phyloP scores from a whole-genome alignment of 2,329 filamentous ascomycete genomes.

The Fusarium neocosmosporiellum region DNA sequence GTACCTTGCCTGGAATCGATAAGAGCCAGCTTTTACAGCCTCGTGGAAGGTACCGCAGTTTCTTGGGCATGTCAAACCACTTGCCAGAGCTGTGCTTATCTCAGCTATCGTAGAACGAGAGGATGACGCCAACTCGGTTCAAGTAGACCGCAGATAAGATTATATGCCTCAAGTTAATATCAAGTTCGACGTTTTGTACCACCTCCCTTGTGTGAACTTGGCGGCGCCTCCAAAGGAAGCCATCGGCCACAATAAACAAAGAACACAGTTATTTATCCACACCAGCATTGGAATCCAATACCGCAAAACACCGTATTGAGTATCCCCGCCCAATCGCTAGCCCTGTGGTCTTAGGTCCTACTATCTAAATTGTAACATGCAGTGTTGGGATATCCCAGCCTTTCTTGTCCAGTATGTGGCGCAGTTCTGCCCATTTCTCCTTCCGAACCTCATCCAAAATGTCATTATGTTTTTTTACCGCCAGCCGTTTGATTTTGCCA shows the following conservation, averaged over 20 bases:
- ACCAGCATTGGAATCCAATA: not conserved
- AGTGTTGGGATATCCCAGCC: not conserved
- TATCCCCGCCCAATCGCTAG: not conserved
- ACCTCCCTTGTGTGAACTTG: not conserved
- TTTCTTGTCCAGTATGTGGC: not conserved
- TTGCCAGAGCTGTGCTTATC: not conserved
- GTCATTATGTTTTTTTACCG: not conserved
- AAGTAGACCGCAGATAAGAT: accelerated
- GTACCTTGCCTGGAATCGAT: not conserved
- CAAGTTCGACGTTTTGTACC: not conserved
- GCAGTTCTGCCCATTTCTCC: not conserved
- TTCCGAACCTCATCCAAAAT: not conserved
- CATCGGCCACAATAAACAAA: too few relatives aligned
- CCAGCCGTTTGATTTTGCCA: not conserved
- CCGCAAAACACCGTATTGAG: not conserved
- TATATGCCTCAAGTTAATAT: not conserved
- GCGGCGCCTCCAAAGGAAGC: not conserved
- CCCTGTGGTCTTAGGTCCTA: not conserved
- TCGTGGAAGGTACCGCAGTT: not conserved
- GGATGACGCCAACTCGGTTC: not conserved
- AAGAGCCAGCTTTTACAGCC: not conserved
- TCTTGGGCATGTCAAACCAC: not conserved
- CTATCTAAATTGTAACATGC: not conserved
- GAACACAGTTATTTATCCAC: not conserved
- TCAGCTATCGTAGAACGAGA: not conserved